Percentiles rank a stretch among this genome's conserved stretches.
Conservation (phyloP, 202 grass and related monocot genomes). For the Hordeum pubiflorum region DNA sequence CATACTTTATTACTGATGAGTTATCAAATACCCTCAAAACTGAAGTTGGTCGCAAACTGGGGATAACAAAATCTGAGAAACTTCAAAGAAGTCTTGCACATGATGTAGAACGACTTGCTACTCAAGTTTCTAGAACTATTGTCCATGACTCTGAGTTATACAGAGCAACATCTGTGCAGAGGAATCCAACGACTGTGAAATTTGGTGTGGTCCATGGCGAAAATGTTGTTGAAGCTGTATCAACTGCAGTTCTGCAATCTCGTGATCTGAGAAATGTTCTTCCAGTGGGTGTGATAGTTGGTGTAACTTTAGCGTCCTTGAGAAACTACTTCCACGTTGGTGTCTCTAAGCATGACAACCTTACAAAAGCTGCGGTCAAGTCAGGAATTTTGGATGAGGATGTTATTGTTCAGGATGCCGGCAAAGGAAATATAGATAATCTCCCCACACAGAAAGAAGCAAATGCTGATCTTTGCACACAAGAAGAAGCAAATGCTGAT, state of each 20-base stretch:
- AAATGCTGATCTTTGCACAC: neutral
- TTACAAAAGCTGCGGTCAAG: slow-evolving; percentile 35
- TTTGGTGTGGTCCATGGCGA: slow-evolving; percentile 50
- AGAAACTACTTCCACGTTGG: slow-evolving; percentile 63
- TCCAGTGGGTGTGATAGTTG: slow-evolving; percentile 80
- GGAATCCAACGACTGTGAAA: slow-evolving; percentile 40
- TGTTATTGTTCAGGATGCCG: slow-evolving; percentile 17
- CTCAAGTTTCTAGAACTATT: slow-evolving; percentile 46
- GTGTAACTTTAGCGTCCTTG: slow-evolving; percentile 65
- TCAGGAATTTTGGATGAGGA: slow-evolving; percentile 28
- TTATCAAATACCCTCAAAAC: slow-evolving; percentile 57
- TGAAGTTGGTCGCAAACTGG: slow-evolving; percentile 76
- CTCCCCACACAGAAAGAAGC: neutral
- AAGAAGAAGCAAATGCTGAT: slow-evolving; percentile 19
- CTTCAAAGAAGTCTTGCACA: slow-evolving; percentile 46
- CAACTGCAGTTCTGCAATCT: slow-evolving; percentile 56
- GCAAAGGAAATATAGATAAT: slow-evolving; percentile 11
- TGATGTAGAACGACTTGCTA: slow-evolving; percentile 56
- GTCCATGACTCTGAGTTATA: slow-evolving; percentile 53
- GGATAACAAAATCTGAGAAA: slow-evolving; percentile 34
- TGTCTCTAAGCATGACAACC: slow-evolving; percentile 35
- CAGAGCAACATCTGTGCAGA: slow-evolving; percentile 30
- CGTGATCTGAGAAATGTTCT: slow-evolving; percentile 60
- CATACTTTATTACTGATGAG: slow-evolving; percentile 47
- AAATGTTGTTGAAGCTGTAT: slow-evolving; percentile 54